Evolutionary conservation across 306 rosid species (phyloP).

Genomic region (Dryas octopetala): DNA sequence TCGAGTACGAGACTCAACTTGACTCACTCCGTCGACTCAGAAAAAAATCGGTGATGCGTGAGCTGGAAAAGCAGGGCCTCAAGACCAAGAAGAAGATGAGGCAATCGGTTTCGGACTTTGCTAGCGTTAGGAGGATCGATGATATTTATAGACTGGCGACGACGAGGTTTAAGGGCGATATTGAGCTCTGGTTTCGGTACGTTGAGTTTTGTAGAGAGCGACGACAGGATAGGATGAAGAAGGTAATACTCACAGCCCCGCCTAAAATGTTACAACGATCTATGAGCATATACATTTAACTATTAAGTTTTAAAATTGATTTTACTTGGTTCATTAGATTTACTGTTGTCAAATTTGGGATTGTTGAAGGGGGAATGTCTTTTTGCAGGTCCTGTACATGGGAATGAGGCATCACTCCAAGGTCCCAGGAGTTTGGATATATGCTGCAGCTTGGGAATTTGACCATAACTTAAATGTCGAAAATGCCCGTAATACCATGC

Average conservation of each 20-base stretch:
- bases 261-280: not conserved
- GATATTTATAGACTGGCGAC: constrained; percentile 46
- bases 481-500: constrained; percentile 90
- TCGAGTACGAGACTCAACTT: constrained; percentile 54
- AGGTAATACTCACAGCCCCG: constrained; percentile 37
- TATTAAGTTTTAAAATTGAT: not conserved
- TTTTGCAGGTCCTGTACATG: constrained; percentile 49
- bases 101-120: constrained; percentile 43
- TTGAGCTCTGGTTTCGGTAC: constrained; percentile 60
- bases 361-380: not conserved
- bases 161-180: constrained; percentile 48
- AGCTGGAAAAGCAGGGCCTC: constrained; percentile 35
- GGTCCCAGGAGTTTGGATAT: constrained; percentile 87
- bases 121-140: constrained; percentile 42
- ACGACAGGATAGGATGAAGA: constrained; percentile 80
- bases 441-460: constrained; percentile 99
- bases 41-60: constrained; percentile 38
- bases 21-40: constrained; percentile 48
- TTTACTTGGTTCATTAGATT: not conserved
- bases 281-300: not conserved
- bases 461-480: constrained; percentile 73
- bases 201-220: constrained; percentile 68
- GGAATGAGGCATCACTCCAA: constrained; percentile 77
- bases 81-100: constrained; percentile 34
- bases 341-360: not conserved